Base-by-base conservation (phyloP, 495 filamentous ascomycete species). In the Podospora bellae-mahoneyi region DNA sequence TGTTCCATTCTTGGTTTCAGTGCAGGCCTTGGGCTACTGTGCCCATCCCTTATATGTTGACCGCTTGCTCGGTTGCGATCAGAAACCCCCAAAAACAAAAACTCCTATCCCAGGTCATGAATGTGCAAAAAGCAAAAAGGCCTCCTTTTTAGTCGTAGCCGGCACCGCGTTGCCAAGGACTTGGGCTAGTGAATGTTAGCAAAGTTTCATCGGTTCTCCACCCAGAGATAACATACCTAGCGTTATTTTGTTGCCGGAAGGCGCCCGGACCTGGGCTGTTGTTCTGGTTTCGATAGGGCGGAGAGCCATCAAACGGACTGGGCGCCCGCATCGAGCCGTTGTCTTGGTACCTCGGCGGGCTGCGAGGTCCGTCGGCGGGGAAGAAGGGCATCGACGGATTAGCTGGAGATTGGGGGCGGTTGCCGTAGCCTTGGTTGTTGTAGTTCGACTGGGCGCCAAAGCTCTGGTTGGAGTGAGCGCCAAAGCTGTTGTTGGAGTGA, bases 381-480 rank as follows among this genome's bases (percentile, higher is more conserved):
- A 89, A 88, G 16, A 90, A 80, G 28, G 87, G 88, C 70, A 88
- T 81, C 19, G 85, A 85, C 32, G 88, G 85, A 69, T 91, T 85
- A 18, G 89, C 80, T 0, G 90, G 90, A 19, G 87, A 90, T 30
- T 76, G 76, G 28, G 86, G 81, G 27, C 82, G 80, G 60, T 63
- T 73, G 19, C 59, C 62, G 64, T 62, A 70, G 9, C 58, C 66
- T 4, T 65, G 53, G 18, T 32, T 32, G 26, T 28, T 39, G 39
- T 48, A 44, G 18, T 59, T 59, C 27, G 28, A 59, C 13, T 13
- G 15, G 18, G 26, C 19, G 18, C 44, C 56, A 28, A 39, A 58
- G 18, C 32, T 56, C 19, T n/a, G 27, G 18, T 59, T 59, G 64
- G 28, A 59, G 13, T 13, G 15, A 27, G 23, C 19, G 39, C 39